Evolutionary conservation across 345 rosid species (phyloP), one percentile per base, ranked within the genome.

Genomic region (Pugionium dolabratum): DNA sequence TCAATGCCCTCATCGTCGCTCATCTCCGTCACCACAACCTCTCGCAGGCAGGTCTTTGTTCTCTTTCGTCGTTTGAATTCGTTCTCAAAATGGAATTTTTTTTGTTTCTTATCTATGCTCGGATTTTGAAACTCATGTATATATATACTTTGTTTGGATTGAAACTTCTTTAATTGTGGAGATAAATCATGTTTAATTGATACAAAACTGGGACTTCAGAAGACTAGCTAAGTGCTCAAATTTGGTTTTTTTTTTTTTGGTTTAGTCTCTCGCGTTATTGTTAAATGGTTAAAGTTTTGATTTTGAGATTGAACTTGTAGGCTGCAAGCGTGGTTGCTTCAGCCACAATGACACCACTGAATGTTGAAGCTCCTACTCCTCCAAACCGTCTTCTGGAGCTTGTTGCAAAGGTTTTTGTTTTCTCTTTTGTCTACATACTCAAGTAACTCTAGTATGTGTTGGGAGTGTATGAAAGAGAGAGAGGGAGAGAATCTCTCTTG

Each of bases 11-110:
- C 4, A 86, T 90, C 66, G 93, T 90, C n/a, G 86, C 93, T 72
- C 86, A 90, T 76, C 95, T 90, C 54, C 95, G 93, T 45, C 88
- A 83, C 73, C 77, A 73, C 63, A 90, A 82, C 82, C 88, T 90
- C 67, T 77, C 76, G 46, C 93, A 84, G 82, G 97, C 67, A 77
- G 43, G 47, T 61, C 4, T 27, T 11, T 48, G 9, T n/a, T 75
- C 5, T 11, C 44, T 7, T 33, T 53, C 33, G 2, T 30, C 31
- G 5, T 51, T 10, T 41, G 5, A 63, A 26, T 7, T 41, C 8
- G 18, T 51, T 43, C 18, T 18, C 18, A 18, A 18, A 18, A 18
- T 18, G 18, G 18, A 18, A 18, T 18, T 18, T 39, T 39, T 39
- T 5, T 37, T 34, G 36, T 34, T 18, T 18, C 18, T 18, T 18